Conservation (phyloP, 2,329 filamentous ascomycete genomes). For the Tolypocladium ovalisporum region DNA sequence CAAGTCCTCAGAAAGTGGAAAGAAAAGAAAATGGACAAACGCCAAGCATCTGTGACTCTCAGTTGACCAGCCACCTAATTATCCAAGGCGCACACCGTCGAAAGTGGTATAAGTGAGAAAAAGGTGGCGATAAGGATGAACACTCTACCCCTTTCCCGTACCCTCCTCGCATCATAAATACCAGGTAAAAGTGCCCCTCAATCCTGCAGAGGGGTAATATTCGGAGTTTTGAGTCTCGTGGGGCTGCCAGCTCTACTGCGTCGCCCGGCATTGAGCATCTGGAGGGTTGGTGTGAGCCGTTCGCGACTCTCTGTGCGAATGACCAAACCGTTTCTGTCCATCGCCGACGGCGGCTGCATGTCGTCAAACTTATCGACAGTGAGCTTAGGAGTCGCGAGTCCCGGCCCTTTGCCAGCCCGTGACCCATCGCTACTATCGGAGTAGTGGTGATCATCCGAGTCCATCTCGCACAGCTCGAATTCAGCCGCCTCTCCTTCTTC, state of each 20-base stretch:
- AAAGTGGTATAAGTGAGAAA: not conserved
- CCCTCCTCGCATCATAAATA: constrained; percentile 5
- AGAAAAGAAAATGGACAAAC: not conserved
- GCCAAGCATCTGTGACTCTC: not conserved
- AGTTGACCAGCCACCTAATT: not conserved
- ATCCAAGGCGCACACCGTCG: not conserved
- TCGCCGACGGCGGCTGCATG: constrained; percentile 28
- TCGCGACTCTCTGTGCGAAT: constrained; percentile 82
- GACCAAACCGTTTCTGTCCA: constrained; percentile 62
- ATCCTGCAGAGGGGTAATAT: constrained; percentile 39
- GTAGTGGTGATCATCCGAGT: constrained; percentile 52
- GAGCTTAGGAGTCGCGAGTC: constrained; percentile 56
- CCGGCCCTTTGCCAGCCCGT: constrained; percentile 49
- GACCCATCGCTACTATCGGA: constrained; percentile 51
- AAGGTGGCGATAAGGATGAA: not conserved
- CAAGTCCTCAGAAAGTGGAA: not conserved
- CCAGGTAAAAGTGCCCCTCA: constrained; percentile 6
- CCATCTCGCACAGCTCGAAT: constrained; percentile 65
- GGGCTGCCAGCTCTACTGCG: constrained; percentile 47
- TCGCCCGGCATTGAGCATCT: constrained; percentile 44
- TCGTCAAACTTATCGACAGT: constrained; percentile 42
- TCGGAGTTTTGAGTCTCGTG: constrained; percentile 47
- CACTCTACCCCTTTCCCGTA: not conserved
- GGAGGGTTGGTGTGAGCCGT: constrained; percentile 48
- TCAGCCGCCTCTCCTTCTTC: constrained; percentile 67